A percentile compares a stretch with the other conserved stretches of the same genome.
phyloP scores from a whole-genome alignment of 257 asterid species.

The Solanum acaule region DNA sequence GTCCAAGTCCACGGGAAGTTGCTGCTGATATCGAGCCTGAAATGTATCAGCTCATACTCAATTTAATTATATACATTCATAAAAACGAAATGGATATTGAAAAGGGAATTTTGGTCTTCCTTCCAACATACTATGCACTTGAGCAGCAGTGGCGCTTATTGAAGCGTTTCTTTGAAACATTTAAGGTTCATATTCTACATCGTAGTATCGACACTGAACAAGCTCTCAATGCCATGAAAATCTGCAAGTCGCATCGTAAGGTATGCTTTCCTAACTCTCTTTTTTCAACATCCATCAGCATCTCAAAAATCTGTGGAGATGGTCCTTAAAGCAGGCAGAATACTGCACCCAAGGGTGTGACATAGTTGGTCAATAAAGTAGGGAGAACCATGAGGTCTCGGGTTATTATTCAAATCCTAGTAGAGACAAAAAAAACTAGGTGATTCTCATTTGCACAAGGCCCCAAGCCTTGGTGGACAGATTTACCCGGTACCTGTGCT shows the following conservation, averaged over 20 bases:
- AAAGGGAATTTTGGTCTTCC: slow-evolving; percentile 90
- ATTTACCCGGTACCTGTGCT: not conserved
- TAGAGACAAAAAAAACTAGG: not conserved
- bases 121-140: slow-evolving; percentile 77
- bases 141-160: slow-evolving; percentile 87
- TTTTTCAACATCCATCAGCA: not conserved
- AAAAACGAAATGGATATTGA: slow-evolving; percentile 85
- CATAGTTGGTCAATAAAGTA: not conserved
- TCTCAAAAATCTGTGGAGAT: not conserved
- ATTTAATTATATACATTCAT: slow-evolving; percentile 75
- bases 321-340: not conserved
- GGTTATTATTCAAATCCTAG: not conserved
- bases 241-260: slow-evolving; percentile 84
- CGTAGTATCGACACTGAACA: slow-evolving; percentile 75
- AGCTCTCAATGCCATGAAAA: slow-evolving; percentile 82
- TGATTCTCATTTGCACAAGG: not conserved
- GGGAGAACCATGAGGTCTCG: not conserved
- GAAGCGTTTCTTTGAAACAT: slow-evolving; percentile 49
- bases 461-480: not conserved
- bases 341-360: not conserved
- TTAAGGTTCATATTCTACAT: slow-evolving; percentile 92
- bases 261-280: slow-evolving; percentile 23
- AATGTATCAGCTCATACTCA: slow-evolving; percentile 73
- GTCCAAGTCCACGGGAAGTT: slow-evolving; percentile 58
- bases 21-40: slow-evolving; percentile 49